Conservation (phyloP, 371 early-diverging fungal species). For the Synchytrium microbalum region DNA sequence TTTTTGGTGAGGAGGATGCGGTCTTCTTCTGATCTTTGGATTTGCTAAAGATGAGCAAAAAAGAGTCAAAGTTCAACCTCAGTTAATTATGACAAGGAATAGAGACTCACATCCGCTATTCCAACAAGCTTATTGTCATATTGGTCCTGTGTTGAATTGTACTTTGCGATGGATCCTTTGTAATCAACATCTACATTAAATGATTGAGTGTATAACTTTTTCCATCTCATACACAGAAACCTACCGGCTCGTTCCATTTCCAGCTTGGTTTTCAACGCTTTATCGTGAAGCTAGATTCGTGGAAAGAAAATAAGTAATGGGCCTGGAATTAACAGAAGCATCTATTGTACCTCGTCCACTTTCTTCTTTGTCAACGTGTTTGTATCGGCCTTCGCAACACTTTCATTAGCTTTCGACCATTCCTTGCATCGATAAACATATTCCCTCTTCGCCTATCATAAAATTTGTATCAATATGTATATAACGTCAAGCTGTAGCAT, state of each 20-base stretch:
- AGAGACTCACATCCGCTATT: neutral
- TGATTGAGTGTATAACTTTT: neutral
- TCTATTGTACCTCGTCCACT: constrained; percentile 2
- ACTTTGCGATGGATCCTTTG: neutral
- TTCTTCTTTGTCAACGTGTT: neutral
- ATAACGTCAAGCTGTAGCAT: neutral
- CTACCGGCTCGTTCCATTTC: constrained; percentile 6
- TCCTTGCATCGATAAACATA: neutral
- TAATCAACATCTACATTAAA: neutral
- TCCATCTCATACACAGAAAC: neutral
- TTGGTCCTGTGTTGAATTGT: neutral
- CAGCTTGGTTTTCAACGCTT: constrained; percentile 1
- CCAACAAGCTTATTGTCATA: neutral
- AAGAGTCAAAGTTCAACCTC: neutral
- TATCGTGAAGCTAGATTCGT: constrained; percentile 4
- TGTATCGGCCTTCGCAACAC: neutral
- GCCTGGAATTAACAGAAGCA: neutral
- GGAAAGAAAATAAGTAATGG: neutral
- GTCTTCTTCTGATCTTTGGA: constrained; percentile 4
- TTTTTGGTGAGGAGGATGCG: neutral
- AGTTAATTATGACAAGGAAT: neutral
- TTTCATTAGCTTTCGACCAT: neutral
- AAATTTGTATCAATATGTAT: neutral
- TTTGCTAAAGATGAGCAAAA: neutral
- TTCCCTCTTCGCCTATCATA: constrained; percentile 1